phyloP scores from a whole-genome alignment of 768 basidiomycete species.

The Pisolithus sp. region DNA sequence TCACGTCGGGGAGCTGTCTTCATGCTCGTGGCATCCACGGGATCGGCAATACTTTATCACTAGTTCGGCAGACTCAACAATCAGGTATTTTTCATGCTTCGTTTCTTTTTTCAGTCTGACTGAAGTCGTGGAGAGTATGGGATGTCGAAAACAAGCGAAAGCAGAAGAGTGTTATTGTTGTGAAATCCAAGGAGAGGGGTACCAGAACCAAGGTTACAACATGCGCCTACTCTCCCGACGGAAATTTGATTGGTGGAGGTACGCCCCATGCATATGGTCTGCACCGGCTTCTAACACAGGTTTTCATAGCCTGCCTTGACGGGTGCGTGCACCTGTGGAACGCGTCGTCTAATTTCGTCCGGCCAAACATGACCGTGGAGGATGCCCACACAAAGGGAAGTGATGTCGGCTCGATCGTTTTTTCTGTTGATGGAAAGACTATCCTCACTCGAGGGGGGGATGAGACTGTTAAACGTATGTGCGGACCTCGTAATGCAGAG shows the following conservation, averaged over 20 bases:
- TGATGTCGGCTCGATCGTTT: conserved; percentile 81
- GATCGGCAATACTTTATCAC: conserved; percentile 84
- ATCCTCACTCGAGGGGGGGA: conserved; percentile 89
- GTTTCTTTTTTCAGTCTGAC: background rate
- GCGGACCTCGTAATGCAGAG: conserved; percentile 1
- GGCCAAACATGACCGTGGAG: conserved; percentile 83
- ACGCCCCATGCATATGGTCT: conserved; percentile 20
- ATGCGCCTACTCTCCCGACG: conserved; percentile 86
- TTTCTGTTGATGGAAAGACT: conserved; percentile 82
- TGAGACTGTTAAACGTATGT: conserved; percentile 90
- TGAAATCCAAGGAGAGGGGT: conserved; percentile 93
- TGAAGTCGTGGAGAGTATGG: conserved; percentile 67
- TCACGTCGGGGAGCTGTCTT: conserved; percentile 86
- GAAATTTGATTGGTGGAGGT: conserved; percentile 87
- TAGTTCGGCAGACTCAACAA: conserved; percentile 90
- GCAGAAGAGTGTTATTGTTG: conserved; percentile 93
- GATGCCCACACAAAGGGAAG: conserved; percentile 82
- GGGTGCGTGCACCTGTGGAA: conserved; percentile 94
- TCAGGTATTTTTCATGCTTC: conserved; percentile 51
- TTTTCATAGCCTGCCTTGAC: conserved; percentile 70
- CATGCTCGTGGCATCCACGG: conserved; percentile 91
- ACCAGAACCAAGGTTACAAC: conserved; percentile 86
- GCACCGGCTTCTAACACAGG: background rate
- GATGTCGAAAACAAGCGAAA: conserved; percentile 88
- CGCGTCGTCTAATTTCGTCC: conserved; percentile 84